Percentiles rank a stretch among this genome's conserved stretches.
Evolutionary conservation across 768 basidiomycete species (phyloP).

Genomic region (Leucosporidium scottii): DNA sequence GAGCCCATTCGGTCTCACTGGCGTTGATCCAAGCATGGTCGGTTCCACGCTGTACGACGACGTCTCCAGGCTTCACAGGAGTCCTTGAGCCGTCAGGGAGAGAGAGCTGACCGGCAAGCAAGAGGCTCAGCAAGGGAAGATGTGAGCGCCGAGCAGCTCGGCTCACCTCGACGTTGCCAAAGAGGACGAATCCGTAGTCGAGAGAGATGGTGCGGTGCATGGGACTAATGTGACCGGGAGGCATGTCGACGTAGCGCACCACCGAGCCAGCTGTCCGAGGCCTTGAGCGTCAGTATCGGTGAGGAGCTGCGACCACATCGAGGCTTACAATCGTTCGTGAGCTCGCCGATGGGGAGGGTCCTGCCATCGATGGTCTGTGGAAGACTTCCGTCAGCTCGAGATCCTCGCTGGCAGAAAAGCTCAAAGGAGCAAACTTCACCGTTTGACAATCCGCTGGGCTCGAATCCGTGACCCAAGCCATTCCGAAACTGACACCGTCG

Average conservation of each 20-base stretch:
- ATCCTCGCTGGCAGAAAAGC: no score
- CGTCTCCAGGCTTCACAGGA: background rate
- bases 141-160: background rate
- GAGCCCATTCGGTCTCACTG: slow-evolving; percentile 1
- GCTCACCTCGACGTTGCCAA: slow-evolving; percentile 1
- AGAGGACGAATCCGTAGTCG: slow-evolving; percentile 17
- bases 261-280: background rate
- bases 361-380: no score
- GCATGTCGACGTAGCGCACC: slow-evolving; percentile 12
- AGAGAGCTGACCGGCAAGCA: background rate
- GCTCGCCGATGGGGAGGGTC: background rate
- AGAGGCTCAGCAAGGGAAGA: background rate
- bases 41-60: slow-evolving; percentile 2
- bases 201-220: slow-evolving; percentile 16
- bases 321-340: background rate
- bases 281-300: background rate
- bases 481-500: no score
- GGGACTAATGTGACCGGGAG: background rate
- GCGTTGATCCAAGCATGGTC: slow-evolving; percentile 8
- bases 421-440: no score
- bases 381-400: no score
- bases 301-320: no score
- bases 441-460: no score
- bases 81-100: background rate
- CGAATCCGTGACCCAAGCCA: no score